Evolutionary conservation across 768 basidiomycete species (phyloP), one percentile per base, ranked within the genome.

Genomic region (Sarcomyxa edulis): DNA sequence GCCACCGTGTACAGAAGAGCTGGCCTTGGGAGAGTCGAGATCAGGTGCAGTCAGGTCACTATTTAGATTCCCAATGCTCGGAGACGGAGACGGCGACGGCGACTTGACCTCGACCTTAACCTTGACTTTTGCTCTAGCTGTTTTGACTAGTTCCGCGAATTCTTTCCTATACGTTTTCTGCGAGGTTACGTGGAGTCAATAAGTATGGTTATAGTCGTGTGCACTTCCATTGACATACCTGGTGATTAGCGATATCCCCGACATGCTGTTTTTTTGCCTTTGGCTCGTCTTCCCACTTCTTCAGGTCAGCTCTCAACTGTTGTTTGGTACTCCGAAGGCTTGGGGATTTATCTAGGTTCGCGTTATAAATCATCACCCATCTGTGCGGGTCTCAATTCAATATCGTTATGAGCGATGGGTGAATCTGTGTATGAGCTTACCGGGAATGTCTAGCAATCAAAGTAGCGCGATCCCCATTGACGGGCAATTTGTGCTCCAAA

Each of bases 281-380:
- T 39, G 66, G 47, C 40, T 66, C 66, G 18, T 70, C 74, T 46
- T 84, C 83, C 78, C 78, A 80, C 47, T 56, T 60, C 46, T 63
- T 71, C 51, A 86, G 50, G 23, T 83, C 81, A 28, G 50, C 51
- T 28, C 67, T 65, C 10, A 86, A 65, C 24, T 72, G 70, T 1
- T 53, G 43, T 39, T 64, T 54, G 12, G 62, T 64, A 50, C 72
- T 74, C 20, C 80, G 68, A 31, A 69, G 61, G 12, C 47, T 34
- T 2, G 46, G 35, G 14, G 66, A 66, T 46, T 71, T 72, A 58
- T 87, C 84, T 7, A 84, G 63, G 52, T 86, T 87, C 20, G 82
- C 75, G 44, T 87, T 87, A 48, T 70, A 79, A 28, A 81, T 52
- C 59, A 77, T 76, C 0, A 82, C 69, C 81, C 82, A 87, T 45